Evolutionary conservation across 202 grass and related monocot species (phyloP), one percentile per base, ranked within the genome.

Genomic region (Hordeum pubiflorum): DNA sequence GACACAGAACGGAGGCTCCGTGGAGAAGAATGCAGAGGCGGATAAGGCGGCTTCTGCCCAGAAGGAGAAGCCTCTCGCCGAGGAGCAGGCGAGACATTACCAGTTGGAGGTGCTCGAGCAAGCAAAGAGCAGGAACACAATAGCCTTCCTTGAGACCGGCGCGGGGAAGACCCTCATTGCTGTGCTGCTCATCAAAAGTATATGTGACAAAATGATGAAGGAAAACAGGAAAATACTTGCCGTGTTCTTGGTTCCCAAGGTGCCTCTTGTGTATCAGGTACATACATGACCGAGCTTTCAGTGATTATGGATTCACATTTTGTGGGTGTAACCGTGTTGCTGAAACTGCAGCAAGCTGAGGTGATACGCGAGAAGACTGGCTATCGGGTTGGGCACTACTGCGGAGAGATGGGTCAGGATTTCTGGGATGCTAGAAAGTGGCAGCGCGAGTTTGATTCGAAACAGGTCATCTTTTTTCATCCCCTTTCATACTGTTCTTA

Each of bases 181-280:
- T 0, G 96, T 95, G 13, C 83, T 98, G 72, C 93, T 98, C 78
- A 95, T 98, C 75, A 93, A 90, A 63, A 95, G 90, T 37, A 68
- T 98, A 13, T 83, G 68, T 27, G 83, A 86, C 5, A 84, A 85
- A 43, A 88, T 95, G 90, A 87, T 88, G 77, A 95, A 91, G 68
- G 85, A 96, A 60, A 93, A 90, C 46, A 95, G 82, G 83, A 99
- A 93, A 78, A 93, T 99, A 83, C 87, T 95, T 15, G 90, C 92
- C 8, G 66, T 93, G 38, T 98, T 99, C 81, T 81, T 99, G 90
- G 96, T 99, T 64, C 92, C 96, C 52, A 99, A 99, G 72, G 96
- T 99, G 90, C 96, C 92, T 66, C 96, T 99, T 64, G 96, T 99
- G 61, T 99, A 99, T 72, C 92, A 99, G 96, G 96, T 99, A 54